Percentiles rank a stretch among this genome's conserved stretches.
These are phyloP conservation scores for Penicillium corylophilum DNA, from an alignment of 2,329 filamentous ascomycete species.

Conservation along the genomic window DNA sequence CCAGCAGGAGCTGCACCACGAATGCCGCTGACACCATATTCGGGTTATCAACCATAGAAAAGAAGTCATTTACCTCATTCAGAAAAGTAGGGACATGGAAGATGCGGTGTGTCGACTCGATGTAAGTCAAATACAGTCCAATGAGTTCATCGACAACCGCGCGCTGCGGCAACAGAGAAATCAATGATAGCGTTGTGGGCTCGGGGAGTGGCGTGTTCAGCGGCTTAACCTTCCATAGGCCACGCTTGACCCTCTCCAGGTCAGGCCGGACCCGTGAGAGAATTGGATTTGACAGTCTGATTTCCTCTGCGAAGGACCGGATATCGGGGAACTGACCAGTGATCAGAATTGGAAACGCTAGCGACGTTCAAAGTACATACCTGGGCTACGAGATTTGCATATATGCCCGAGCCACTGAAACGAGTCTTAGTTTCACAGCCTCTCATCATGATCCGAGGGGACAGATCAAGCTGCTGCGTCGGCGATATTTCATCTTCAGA, in stretches of 20 bases:
- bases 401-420: conserved; percentile 42
- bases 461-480: conserved; percentile 33
- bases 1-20: conserved; percentile 38
- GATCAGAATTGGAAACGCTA: conserved; percentile 6
- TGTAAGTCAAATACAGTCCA: conserved; percentile 38
- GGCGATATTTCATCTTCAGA: conserved; percentile 27
- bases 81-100: conserved; percentile 43
- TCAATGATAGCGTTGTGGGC: conserved; percentile 31
- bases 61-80: conserved; percentile 39
- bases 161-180: conserved; percentile 36
- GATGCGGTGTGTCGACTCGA: conserved; percentile 42
- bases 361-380: conserved; percentile 20
- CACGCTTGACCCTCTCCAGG: conserved; percentile 33
- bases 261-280: conserved; percentile 36
- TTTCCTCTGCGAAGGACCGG: conserved; percentile 37
- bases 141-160: conserved; percentile 39
- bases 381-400: conserved; percentile 41
- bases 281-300: conserved; percentile 37
- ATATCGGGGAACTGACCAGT: conserved; percentile 38
- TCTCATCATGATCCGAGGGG: conserved; percentile 37
- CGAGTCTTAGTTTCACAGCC: conserved; percentile 42
- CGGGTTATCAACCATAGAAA: conserved; percentile 28
- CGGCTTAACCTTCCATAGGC: conserved; percentile 30
- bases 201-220: conserved; percentile 31
- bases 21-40: conserved; percentile 31